A percentile compares a stretch with the other conserved stretches of the same genome.
These are phyloP conservation scores for Neurospora discreta DNA, from an alignment of 495 filamentous ascomycete species.

Conservation along the genomic window DNA sequence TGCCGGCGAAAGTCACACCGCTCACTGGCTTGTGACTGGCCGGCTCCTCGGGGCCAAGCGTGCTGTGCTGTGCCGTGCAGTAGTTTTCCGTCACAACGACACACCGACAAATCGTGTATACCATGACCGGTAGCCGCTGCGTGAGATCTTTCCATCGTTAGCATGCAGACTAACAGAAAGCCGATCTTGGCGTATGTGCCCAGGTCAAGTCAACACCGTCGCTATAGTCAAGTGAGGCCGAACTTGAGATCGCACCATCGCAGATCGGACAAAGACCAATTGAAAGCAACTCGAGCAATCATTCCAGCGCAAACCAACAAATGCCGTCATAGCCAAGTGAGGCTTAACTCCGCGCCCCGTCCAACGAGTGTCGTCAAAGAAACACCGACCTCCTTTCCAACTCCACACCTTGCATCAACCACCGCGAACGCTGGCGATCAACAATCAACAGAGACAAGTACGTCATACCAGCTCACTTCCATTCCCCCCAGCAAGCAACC, in stretches of 20 bases:
- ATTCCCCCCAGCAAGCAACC: neutral
- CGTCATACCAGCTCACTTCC: neutral
- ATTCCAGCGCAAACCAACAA: neutral
- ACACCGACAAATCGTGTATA: too few species aligned
- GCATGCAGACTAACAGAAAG: too few species aligned
- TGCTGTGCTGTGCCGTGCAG: too few species aligned
- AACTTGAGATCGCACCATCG: neutral
- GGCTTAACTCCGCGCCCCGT: neutral
- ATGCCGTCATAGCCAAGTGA: neutral
- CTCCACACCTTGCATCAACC: neutral
- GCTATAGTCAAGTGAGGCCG: too few species aligned
- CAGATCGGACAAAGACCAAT: neutral
- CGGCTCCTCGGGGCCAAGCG: too few species aligned
- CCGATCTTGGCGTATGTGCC: too few species aligned
- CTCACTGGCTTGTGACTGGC: too few species aligned
- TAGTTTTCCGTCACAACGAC: too few species aligned
- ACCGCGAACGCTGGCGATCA: neutral
- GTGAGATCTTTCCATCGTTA: too few species aligned
- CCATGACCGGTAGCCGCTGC: too few species aligned
- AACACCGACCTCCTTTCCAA: neutral
- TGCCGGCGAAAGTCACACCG: neutral
- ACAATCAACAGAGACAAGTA: neutral
- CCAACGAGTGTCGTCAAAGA: neutral
- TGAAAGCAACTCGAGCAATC: neutral
- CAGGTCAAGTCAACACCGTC: too few species aligned